Evolutionary conservation across 176 grass and related monocot species (phyloP), one percentile per base, ranked within the genome.

Genomic region (Saccharum spontaneum): DNA sequence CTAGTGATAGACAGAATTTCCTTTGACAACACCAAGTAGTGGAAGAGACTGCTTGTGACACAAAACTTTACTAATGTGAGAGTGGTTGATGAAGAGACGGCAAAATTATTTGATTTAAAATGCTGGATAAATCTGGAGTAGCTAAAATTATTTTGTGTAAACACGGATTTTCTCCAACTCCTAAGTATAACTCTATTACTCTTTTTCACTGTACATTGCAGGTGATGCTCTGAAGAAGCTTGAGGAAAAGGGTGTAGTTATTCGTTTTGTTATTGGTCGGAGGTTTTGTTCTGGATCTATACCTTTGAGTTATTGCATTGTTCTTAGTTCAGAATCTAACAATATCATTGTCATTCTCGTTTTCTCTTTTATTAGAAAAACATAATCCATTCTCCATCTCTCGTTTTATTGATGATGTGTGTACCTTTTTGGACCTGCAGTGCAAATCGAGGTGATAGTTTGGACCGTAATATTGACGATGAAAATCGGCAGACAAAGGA

Each of bases 211-310:
- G 37, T 85, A 87, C 73, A 73, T 84, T 90, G 18, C 84, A 97
- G 97, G 91, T 81, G 94, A 99, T 82, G 97, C 92, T 43, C 75
- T 99, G 65, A 94, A 90, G 86, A 94, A 94, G 82, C 93, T 99
- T 43, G 94, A 99, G 84, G 91, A 97, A 85, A 97, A 84, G 82
- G 90, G 97, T 60, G 94, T 99, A 79, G 65, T 91, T 55, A 92
- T 99, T 79, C 97, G 94, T 66, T 99, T 99, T 88, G 90, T 99
- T 74, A 91, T 99, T 94, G 97, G 97, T 88, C 91, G 97, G 54
- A 99, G 97, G 97, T 96, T 84, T 86, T 80, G 8, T 86, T 90
- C 79, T 76, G 2, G 28, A 79, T 77, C 64, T 71, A 78, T 55
- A 65, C 31, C 50, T 76, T 76, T 89, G n/a, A 69, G 49, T 40